These are phyloP conservation scores for Claviceps sp. DNA, from an alignment of 2,329 filamentous ascomycete genomes.

Conservation along the genomic window DNA sequence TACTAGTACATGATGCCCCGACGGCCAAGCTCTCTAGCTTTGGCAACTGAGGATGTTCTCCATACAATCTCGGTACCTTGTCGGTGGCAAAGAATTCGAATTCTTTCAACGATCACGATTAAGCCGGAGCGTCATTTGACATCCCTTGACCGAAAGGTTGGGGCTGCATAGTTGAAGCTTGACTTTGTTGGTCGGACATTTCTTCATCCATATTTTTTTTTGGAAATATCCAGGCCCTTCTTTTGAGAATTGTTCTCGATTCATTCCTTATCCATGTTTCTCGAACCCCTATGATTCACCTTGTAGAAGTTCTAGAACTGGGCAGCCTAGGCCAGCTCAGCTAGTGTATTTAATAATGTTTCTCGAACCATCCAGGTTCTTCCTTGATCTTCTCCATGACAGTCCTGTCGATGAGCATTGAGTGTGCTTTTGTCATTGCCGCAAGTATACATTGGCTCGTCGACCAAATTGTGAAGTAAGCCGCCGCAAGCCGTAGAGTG, in stretches of 20 bases:
- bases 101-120: constrained; percentile 63
- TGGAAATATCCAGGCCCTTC: background rate
- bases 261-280: too few relatives aligned
- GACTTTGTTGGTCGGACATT: constrained; percentile 86
- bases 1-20: constrained; percentile 28
- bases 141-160: constrained; percentile 63
- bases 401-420: background rate
- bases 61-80: constrained; percentile 72
- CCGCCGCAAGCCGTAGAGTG: background rate
- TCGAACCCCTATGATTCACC: too few relatives aligned
- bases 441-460: too few relatives aligned
- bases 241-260: too few relatives aligned
- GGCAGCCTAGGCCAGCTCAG: too few relatives aligned
- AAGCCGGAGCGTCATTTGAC: constrained; percentile 97
- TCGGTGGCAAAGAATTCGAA: constrained; percentile 65
- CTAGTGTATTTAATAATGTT: too few relatives aligned
- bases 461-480: too few relatives aligned
- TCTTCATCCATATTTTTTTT: constrained; percentile 4
- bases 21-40: constrained; percentile 36
- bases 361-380: too few relatives aligned
- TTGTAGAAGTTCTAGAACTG: too few relatives aligned
- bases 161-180: constrained; percentile 83
- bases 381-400: background rate
- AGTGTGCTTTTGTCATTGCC: background rate
- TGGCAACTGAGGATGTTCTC: constrained; percentile 50